Percentiles rank a stretch among this genome's conserved stretches.
Evolutionary conservation across 1,284 basidiomycete species (phyloP).

Genomic region (Flammula alnicola): DNA sequence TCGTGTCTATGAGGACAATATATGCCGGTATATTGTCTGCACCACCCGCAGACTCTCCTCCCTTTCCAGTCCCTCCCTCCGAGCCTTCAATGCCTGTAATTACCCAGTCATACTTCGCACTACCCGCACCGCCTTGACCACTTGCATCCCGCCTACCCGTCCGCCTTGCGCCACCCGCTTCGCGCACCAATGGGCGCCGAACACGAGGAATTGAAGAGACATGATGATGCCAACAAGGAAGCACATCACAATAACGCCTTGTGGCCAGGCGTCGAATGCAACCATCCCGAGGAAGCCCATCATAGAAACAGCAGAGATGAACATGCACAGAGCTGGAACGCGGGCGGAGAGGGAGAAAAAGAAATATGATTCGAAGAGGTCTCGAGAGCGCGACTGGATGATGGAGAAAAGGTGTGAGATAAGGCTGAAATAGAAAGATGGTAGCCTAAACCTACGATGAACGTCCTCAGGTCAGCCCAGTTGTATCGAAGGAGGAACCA

Average conservation of each 20-base stretch:
- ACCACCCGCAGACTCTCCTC: too few species aligned
- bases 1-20: too few species aligned
- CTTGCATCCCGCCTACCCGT: constrained; percentile 19
- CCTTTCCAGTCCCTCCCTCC: too few species aligned
- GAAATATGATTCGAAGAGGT: constrained; percentile 61
- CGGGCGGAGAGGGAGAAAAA: constrained; percentile 71
- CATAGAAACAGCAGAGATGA: constrained; percentile 54
- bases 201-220: constrained; percentile 69
- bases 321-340: constrained; percentile 61
- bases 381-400: constrained; percentile 52
- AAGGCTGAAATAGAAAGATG: not conserved
- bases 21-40: too few species aligned
- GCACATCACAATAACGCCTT: constrained; percentile 60
- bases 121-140: not conserved
- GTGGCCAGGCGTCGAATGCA: constrained; percentile 64
- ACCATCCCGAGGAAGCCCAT: constrained; percentile 63
- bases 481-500: constrained; percentile 69
- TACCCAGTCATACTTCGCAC: too few species aligned
- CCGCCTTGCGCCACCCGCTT: constrained; percentile 27
- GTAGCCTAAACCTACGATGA: constrained; percentile 47
- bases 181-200: constrained; percentile 43
- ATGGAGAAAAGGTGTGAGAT: constrained; percentile 1
- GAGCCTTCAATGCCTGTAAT: too few species aligned
- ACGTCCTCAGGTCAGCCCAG: constrained; percentile 51
- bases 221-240: constrained; percentile 59